A percentile compares a stretch with the other conserved stretches of the same genome.
Evolutionary conservation across 257 asterid species (phyloP).

Genomic region (Verbascum thapsus): DNA sequence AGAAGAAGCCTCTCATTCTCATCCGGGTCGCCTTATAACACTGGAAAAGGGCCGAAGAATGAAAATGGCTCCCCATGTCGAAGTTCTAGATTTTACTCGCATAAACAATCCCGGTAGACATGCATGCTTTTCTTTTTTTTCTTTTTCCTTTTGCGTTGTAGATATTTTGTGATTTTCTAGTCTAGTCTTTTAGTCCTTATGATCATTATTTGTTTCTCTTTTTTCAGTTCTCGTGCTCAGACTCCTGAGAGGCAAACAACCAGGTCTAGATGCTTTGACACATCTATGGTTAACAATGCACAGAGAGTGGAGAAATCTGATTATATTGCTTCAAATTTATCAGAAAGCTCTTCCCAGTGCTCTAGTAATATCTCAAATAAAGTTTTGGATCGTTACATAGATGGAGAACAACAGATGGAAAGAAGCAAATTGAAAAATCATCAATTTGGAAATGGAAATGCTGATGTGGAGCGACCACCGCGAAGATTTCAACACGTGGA

Average conservation of each 20-base stretch:
- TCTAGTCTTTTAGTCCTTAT: conserved; percentile 11
- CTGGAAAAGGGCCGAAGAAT: conserved; percentile 44
- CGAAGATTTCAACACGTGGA: conserved; percentile 38
- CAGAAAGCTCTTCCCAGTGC: conserved; percentile 72
- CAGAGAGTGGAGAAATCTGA: conserved; percentile 49
- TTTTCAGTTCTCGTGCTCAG: conserved; percentile 56
- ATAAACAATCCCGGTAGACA: conserved; percentile 64
- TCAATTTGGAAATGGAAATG: conserved; percentile 49
- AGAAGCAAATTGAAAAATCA: conserved; percentile 45
- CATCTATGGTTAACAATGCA: conserved; percentile 38
- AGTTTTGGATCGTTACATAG: conserved; percentile 86
- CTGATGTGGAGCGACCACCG: conserved; percentile 54
- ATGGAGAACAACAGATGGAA: conserved; percentile 80
- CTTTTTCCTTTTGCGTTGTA: neutral
- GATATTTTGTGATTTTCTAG: conserved; percentile 9
- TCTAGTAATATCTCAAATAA: conserved; percentile 79
- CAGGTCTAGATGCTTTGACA: conserved; percentile 42
- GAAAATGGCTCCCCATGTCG: conserved; percentile 57
- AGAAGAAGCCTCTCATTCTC: conserved; percentile 89
- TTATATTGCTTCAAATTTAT: conserved; percentile 52
- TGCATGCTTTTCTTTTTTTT: conserved; percentile 19
- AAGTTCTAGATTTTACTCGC: conserved; percentile 48
- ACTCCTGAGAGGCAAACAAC: conserved; percentile 79
- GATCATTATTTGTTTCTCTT: conserved; percentile 13
- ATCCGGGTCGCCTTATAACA: conserved; percentile 64